phyloP scores from a whole-genome alignment of 768 basidiomycete genomes.

The Fistulinella prunicolor region DNA sequence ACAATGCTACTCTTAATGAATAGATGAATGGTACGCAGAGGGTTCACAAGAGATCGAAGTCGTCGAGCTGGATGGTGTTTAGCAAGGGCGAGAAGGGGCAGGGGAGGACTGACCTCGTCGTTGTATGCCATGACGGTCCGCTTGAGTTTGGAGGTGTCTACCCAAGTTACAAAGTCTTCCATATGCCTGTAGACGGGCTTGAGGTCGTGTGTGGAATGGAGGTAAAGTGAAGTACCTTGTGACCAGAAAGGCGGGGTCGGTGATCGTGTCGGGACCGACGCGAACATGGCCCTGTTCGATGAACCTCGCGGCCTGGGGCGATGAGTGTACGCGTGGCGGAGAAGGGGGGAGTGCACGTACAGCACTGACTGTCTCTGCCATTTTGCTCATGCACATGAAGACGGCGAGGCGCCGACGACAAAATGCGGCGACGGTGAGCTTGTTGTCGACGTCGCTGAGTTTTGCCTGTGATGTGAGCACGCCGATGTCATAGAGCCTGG shows the following conservation, averaged over 20 bases:
- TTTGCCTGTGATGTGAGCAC: constrained; percentile 84
- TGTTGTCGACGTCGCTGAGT: constrained; percentile 90
- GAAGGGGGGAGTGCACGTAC: constrained; percentile 47
- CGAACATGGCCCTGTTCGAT: constrained; percentile 98
- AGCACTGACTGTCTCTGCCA: constrained; percentile 93
- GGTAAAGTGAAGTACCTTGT: constrained; percentile 48
- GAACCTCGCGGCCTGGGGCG: constrained; percentile 85
- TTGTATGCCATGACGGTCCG: constrained; percentile 95
- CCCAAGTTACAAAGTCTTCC: constrained; percentile 99
- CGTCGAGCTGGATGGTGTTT: constrained; percentile 69
- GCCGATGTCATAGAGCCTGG: constrained; percentile 97
- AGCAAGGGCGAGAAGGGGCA: constrained; percentile 2
- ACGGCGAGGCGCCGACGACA: constrained; percentile 91
- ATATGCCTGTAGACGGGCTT: constrained; percentile 59
- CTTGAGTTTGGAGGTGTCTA: constrained; percentile 96
- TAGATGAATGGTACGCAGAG: background rate
- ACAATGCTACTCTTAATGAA: no score
- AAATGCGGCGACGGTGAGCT: constrained; percentile 92
- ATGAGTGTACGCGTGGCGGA: constrained; percentile 7
- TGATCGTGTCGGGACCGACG: constrained; percentile 93
- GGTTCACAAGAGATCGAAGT: constrained; percentile 79
- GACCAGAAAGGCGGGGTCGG: constrained; percentile 94
- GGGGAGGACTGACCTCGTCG: constrained; percentile 67
- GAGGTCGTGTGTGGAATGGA: constrained; percentile 1
- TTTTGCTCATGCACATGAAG: constrained; percentile 87